phyloP scores from a whole-genome alignment of 2,329 filamentous ascomycete genomes.

The Xylaria sp. region DNA sequence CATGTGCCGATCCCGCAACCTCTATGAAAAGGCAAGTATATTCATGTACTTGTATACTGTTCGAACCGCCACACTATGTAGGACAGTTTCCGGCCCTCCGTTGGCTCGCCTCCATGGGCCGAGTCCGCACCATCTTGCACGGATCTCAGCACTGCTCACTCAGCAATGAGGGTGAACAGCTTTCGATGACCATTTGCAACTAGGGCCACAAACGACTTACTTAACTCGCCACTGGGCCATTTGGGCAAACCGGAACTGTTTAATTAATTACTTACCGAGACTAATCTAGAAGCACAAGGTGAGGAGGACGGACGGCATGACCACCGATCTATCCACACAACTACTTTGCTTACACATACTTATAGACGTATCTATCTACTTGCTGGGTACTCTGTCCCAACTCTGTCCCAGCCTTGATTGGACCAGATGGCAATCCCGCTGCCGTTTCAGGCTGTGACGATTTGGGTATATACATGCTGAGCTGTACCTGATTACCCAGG shows the following conservation, averaged over 20 bases:
- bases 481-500: background rate
- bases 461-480: background rate
- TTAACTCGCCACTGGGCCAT: background rate
- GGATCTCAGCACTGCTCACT: constrained; percentile 8
- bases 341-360: too few species aligned
- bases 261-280: constrained; percentile 6
- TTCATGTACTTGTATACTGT: too few species aligned
- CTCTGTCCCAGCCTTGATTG: background rate
- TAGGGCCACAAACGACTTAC: constrained; percentile 20
- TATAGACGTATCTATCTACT: background rate
- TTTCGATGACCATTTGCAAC: background rate
- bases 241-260: constrained; percentile 26
- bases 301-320: background rate
- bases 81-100: background rate
- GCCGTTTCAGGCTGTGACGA: background rate
- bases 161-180: background rate
- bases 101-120: background rate
- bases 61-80: too few species aligned
- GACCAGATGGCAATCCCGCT: background rate
- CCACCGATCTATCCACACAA: background rate
- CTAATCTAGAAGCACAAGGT: background rate
- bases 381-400: background rate
- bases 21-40: background rate
- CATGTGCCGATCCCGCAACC: constrained; percentile 12
- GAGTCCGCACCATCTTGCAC: background rate